phyloP scores from a whole-genome alignment of 2,329 filamentous ascomycete species.

The Beauveria brongniartii region DNA sequence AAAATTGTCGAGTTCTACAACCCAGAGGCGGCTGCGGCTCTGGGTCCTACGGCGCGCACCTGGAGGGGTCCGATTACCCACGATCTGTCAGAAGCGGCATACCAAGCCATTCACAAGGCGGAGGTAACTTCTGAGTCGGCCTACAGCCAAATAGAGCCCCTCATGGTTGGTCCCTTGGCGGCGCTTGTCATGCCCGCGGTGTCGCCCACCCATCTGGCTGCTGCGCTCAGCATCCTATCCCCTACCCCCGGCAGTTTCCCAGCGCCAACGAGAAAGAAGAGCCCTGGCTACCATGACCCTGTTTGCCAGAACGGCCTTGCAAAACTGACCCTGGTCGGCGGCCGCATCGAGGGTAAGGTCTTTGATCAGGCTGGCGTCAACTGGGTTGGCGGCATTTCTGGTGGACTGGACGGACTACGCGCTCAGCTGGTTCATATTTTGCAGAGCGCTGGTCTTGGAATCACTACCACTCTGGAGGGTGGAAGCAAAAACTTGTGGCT shows the following conservation, averaged over 20 bases:
- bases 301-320: constrained; percentile 72
- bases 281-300: constrained; percentile 73
- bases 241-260: constrained; percentile 68
- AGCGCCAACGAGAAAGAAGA: constrained; percentile 65
- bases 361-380: constrained; percentile 66
- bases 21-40: constrained; percentile 32
- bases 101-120: constrained; percentile 35
- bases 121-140: constrained; percentile 30
- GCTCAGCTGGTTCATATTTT: constrained; percentile 75
- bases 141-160: constrained; percentile 57
- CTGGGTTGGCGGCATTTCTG: constrained; percentile 66
- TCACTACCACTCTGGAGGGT: constrained; percentile 73
- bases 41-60: constrained; percentile 23
- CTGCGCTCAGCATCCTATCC: constrained; percentile 68
- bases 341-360: constrained; percentile 75
- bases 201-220: constrained; percentile 74
- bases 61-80: constrained; percentile 30
- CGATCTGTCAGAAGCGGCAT: constrained; percentile 47
- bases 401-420: constrained; percentile 71
- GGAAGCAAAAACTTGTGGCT: constrained; percentile 77
- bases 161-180: constrained; percentile 76
- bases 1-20: constrained; percentile 79
- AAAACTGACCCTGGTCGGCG: constrained; percentile 81
- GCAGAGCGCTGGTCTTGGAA: constrained; percentile 67
- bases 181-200: constrained; percentile 74